Evolutionary conservation across 2,329 filamentous ascomycete genomes (phyloP), one percentile per base, ranked within the genome.

Genomic region (Diaporthe sp.): DNA sequence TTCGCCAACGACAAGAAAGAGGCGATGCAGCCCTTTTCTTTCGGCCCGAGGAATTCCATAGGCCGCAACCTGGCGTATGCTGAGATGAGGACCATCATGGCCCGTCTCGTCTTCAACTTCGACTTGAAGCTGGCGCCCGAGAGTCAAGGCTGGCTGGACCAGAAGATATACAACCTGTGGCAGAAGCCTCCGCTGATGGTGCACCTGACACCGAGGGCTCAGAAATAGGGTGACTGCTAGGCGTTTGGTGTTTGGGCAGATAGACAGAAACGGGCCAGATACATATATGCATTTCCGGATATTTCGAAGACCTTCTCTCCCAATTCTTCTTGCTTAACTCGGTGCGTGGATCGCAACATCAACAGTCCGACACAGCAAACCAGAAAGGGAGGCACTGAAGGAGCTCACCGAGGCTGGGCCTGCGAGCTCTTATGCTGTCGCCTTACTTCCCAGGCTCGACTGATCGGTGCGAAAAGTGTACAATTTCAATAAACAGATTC

Each of bases 61-160:
- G 82, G 82, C 3, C 76, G 79, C 58, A 83, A 83, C 70, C 79
- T 85, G 28, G 83, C 83, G 22, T 82, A 82, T 59, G 79, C 78
- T 13, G 83, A 85, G 75, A 83, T 85, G 81, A 80, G 83, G 25
- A 69, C 83, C 12, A 82, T 84, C n/a, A 74, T 85, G 9, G 80
- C 82, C 17, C 78, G 79, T 2, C 44, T 85, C 3, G 67, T 85
- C 3, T 84, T 79, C 71, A 82, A 81, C 51, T 85, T 85, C 68
- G 82, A 84, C 59, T 49, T 84, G 65, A 61, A 72, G 19, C 73
- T 83, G 12, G 75, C 77, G 3, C 76, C 81, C 3, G 79, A 82
- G 51, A 76, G 76, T n/a, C 39, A 68, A 10, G 70, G 79, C 49
- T 83, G 82, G 81, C 77, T 81, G 4, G 55, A 77, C 10, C n/a